Evolutionary conservation across 73 alveolate species (phyloP).

Genomic region (Tetrahymena thermophila): DNA sequence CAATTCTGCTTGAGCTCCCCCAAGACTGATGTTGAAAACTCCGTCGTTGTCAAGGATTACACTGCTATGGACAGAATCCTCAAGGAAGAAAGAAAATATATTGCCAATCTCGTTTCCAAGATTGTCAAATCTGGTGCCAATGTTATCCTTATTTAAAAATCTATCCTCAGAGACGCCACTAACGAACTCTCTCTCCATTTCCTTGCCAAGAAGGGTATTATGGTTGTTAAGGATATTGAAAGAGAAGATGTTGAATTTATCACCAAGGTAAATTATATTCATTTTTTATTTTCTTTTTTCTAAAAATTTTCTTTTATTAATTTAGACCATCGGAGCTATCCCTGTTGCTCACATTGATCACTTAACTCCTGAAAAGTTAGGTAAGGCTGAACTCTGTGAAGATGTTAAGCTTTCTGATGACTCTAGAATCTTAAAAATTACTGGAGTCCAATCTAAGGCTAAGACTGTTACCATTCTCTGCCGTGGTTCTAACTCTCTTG

Average conservation of each 20-base stretch:
- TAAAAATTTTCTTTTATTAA: not conserved
- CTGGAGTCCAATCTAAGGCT: constrained; percentile 82
- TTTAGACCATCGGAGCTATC: constrained; percentile 59
- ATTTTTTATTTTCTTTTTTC: not conserved
- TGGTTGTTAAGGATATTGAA: constrained; percentile 97
- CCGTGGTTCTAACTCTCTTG: constrained; percentile 95
- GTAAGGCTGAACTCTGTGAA: constrained; percentile 79
- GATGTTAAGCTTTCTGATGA: constrained; percentile 91
- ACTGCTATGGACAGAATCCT: constrained; percentile 97
- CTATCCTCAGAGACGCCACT: constrained; percentile 96
- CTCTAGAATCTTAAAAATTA: constrained; percentile 79
- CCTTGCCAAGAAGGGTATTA: constrained; percentile 95
- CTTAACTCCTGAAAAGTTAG: constrained; percentile 95
- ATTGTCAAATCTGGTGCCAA: constrained; percentile 97
- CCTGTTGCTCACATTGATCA: constrained; percentile 98
- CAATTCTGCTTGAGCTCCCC: constrained; percentile 99
- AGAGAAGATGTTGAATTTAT: constrained; percentile 98
- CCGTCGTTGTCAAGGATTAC: constrained; percentile 77
- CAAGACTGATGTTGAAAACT: constrained; percentile 98
- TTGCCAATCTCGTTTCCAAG: constrained; percentile 89
- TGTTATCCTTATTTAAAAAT: constrained; percentile 94
- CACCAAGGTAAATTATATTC: constrained; percentile 59
- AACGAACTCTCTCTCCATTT: constrained; percentile 95
- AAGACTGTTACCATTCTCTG: constrained; percentile 93
- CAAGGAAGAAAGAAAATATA: constrained; percentile 96